Conservation (phyloP, 192 early-diverging fungal genomes). For the Oehlia diaphana region DNA sequence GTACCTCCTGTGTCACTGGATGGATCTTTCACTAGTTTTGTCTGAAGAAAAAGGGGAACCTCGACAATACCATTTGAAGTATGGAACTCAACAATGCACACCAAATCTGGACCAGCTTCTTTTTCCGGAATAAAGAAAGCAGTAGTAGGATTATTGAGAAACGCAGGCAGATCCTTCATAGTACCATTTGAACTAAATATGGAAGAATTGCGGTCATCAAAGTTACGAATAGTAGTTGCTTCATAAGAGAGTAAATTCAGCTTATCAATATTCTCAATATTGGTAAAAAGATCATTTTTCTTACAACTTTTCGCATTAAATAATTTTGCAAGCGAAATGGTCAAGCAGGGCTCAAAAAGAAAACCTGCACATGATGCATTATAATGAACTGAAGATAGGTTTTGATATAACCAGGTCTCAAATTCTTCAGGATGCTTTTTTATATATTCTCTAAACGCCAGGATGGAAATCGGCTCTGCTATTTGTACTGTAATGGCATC, state of each 20-base stretch:
- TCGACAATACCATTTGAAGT: not conserved
- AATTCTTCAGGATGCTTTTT: not conserved
- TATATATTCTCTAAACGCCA: too few species aligned
- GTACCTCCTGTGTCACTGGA: too few species aligned
- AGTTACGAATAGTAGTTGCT: not conserved
- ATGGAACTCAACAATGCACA: not conserved
- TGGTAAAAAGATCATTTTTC: not conserved
- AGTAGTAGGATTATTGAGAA: not conserved
- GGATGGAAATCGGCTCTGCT: too few species aligned
- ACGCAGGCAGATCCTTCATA: not conserved
- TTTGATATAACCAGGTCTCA: not conserved
- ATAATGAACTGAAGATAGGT: not conserved
- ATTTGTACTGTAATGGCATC: too few species aligned
- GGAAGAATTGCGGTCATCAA: not conserved
- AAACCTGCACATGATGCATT: not conserved
- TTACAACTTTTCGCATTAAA: not conserved
- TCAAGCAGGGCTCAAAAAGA: not conserved
- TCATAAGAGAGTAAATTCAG: not conserved
- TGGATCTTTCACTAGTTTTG: too few species aligned
- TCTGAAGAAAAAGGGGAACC: too few species aligned
- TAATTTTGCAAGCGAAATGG: not conserved
- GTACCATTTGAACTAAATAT: not conserved
- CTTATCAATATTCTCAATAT: not conserved
- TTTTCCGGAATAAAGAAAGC: not conserved
- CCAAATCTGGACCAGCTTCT: not conserved